Percentiles rank a stretch among this genome's conserved stretches.
phyloP scores from a whole-genome alignment of 208 protist species.

The Porcisia hertigi region DNA sequence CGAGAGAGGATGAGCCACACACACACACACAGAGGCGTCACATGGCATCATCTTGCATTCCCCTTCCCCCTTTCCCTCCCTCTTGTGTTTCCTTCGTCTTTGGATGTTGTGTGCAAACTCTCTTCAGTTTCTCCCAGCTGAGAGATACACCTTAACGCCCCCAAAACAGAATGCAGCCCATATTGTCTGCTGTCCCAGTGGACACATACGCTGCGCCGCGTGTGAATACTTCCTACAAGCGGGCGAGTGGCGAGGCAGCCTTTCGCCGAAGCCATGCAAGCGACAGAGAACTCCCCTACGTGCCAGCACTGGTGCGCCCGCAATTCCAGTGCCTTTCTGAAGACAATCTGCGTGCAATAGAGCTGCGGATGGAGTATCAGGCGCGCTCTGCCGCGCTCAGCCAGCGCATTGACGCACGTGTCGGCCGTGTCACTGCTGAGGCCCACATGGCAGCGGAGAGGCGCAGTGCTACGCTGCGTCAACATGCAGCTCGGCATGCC shows the following conservation, averaged over 20 bases:
- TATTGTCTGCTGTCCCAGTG: constrained; percentile 14
- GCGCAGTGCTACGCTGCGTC: constrained; percentile 11
- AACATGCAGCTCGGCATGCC: constrained; percentile 22
- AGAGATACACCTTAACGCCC: not conserved
- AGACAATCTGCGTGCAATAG: constrained; percentile 39
- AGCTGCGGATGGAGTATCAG: constrained; percentile 36
- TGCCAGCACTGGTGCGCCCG: constrained; percentile 47
- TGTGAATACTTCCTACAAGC: constrained; percentile 23
- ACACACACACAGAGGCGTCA: too few species aligned
- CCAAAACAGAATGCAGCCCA: constrained; percentile 22
- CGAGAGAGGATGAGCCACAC: not conserved
- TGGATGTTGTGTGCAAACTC: not conserved
- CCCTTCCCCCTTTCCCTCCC: not conserved
- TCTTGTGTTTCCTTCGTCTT: not conserved
- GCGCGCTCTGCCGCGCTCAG: constrained; percentile 20
- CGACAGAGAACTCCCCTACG: not conserved
- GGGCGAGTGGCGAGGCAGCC: constrained; percentile 24
- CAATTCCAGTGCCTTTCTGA: constrained; percentile 44
- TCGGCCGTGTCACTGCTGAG: constrained; percentile 15
- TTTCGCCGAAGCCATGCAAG: not conserved
- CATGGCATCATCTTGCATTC: too few species aligned
- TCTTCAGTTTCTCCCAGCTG: not conserved
- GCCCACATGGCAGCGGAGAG: constrained; percentile 13
- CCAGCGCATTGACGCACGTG: constrained; percentile 31
- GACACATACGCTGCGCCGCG: constrained; percentile 23